Conservation (phyloP, 2,329 filamentous ascomycete genomes). For the Fusarium globosum region DNA sequence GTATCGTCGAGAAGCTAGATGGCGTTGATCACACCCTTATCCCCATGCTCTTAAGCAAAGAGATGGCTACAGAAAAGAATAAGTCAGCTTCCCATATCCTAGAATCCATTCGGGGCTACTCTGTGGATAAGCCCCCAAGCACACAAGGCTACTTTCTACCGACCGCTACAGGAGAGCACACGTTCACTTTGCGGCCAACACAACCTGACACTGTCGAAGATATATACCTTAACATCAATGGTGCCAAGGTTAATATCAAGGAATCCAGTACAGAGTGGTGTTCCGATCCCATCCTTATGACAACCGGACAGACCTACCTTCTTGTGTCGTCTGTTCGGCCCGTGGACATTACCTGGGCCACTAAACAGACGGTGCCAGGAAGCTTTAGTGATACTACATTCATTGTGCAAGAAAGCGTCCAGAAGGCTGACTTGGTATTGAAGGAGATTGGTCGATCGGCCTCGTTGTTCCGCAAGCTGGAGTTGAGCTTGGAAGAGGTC, state of each 20-base stretch:
- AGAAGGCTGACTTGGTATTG: not conserved
- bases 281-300: not conserved
- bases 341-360: not conserved
- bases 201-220: no score
- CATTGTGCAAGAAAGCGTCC: not conserved
- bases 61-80: fast-evolving
- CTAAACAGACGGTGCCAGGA: not conserved
- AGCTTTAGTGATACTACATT: not conserved
- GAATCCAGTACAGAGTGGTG: not conserved
- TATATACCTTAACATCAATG: not conserved
- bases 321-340: not conserved
- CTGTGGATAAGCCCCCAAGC: not conserved
- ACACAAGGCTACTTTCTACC: not conserved
- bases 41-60: not conserved
- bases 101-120: not conserved
- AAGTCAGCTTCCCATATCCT: not conserved
- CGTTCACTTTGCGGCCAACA: not conserved
- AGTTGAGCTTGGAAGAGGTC: not conserved
- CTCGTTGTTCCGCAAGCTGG: not conserved
- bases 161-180: not conserved
- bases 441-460: not conserved
- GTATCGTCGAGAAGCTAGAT: not conserved
- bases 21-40: not conserved
- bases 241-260: not conserved
- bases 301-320: not conserved